These are phyloP conservation scores for Citrullus colocynthis DNA, from an alignment of 306 rosid species.

Conservation along the genomic window DNA sequence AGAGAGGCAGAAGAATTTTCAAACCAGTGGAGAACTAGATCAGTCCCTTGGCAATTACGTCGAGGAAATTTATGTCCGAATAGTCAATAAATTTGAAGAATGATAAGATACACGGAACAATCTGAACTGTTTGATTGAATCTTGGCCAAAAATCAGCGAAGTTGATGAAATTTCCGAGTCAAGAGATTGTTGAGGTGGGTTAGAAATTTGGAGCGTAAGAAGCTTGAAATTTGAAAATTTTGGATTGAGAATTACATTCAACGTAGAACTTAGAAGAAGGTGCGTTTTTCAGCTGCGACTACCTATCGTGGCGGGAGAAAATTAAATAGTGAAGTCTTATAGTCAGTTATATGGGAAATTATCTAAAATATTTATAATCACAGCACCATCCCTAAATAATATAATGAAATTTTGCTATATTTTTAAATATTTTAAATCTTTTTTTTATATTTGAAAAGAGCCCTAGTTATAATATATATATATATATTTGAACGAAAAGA, in stretches of 20 bases:
- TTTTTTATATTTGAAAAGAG: too few species aligned
- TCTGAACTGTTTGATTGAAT: not conserved
- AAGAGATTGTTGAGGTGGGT: not conserved
- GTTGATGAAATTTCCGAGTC: not conserved
- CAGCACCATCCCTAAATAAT: too few species aligned
- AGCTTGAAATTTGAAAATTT: not conserved
- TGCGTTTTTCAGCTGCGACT: not conserved
- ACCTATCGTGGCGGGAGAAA: not conserved
- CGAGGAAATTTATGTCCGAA: not conserved
- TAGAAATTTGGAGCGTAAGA: not conserved
- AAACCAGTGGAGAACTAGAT: not conserved
- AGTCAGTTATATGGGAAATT: too few species aligned
- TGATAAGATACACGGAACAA: not conserved
- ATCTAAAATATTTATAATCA: too few species aligned
- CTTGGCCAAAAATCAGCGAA: not conserved
- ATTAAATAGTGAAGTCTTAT: too few species aligned
- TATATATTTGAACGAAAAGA: too few species aligned
- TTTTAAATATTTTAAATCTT: too few species aligned
- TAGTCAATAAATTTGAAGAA: not conserved
- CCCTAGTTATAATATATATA: too few species aligned
- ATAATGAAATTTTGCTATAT: too few species aligned
- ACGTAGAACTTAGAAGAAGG: not conserved
- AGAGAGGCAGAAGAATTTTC: not conserved
- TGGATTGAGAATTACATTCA: not conserved
- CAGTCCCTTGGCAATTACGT: not conserved